These are phyloP conservation scores for Quercus variabilis DNA, from an alignment of 306 rosid species.

Conservation along the genomic window DNA sequence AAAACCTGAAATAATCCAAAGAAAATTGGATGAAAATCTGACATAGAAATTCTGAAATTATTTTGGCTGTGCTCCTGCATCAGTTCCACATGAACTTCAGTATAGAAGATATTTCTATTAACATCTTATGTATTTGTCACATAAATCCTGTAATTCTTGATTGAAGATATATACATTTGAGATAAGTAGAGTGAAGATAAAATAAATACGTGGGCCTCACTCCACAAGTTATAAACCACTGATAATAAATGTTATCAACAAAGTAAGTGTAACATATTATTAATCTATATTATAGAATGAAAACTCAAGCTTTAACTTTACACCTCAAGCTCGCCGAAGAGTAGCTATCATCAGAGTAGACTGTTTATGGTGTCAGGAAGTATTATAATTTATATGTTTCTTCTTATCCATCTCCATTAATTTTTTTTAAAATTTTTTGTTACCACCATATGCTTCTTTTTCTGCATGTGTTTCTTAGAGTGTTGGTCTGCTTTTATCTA, in stretches of 20 bases:
- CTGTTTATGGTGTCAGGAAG: not conserved
- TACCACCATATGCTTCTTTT: not conserved
- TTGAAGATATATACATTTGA: not conserved
- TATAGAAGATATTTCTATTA: not conserved
- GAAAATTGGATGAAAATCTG: too few species aligned
- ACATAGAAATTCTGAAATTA: too few species aligned
- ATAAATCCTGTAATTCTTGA: slow-evolving; percentile 10
- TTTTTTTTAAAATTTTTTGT: not conserved
- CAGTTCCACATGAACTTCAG: not conserved
- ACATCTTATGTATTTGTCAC: not conserved
- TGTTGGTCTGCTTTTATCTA: slow-evolving; percentile 16
- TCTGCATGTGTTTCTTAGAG: slow-evolving; percentile 3
- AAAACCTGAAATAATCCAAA: too few species aligned
- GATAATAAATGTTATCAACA: not conserved
- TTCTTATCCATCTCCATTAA: slow-evolving; percentile 1
- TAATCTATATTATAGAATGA: not conserved
- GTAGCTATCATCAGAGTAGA: not conserved
- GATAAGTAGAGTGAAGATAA: slow-evolving; percentile 4
- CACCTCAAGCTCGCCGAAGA: not conserved
- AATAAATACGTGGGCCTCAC: too few species aligned
- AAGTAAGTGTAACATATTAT: not conserved
- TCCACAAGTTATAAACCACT: too few species aligned
- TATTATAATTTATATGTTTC: not conserved
- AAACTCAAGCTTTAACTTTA: not conserved
- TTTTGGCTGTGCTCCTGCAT: too few species aligned